Conservation (phyloP, 805 yeast genomes). For the Scheffersomyces spartinae region DNA sequence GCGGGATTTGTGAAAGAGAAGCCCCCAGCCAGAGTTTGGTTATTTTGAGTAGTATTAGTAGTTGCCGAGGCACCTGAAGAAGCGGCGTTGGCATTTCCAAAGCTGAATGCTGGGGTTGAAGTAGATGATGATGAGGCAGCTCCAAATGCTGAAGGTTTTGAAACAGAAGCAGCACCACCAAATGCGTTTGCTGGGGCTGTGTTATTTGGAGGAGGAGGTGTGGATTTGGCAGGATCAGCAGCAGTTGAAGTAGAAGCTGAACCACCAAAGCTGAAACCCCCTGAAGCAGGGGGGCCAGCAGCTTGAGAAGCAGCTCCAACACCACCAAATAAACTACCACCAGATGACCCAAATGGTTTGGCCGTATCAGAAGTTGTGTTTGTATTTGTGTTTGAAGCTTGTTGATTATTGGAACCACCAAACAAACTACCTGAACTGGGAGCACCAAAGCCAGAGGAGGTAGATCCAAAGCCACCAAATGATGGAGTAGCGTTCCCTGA, state of each 20-base stretch:
- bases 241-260: constrained; percentile 4
- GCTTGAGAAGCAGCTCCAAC: background rate
- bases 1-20: constrained; percentile 1
- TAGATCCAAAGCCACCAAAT: constrained; percentile 4
- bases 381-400: background rate
- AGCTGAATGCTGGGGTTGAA: background rate
- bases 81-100: background rate
- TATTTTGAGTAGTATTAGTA: constrained; percentile 4
- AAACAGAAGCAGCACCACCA: background rate
- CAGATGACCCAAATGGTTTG: constrained; percentile 1
- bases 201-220: constrained; percentile 1
- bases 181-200: background rate
- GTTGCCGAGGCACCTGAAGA: background rate
- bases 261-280: constrained; percentile 4
- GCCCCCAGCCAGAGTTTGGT: constrained; percentile 3
- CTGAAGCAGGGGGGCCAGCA: constrained; percentile 5
- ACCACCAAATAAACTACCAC: constrained; percentile 2
- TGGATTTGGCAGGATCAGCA: constrained; percentile 2
- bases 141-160: background rate
- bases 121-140: no score
- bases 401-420: constrained; percentile 2
- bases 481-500: constrained; percentile 4
- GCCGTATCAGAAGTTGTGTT: background rate
- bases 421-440: constrained; percentile 5
- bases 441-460: constrained; percentile 2